Evolutionary conservation across 1,284 basidiomycete species (phyloP), one percentile per base, ranked within the genome.

Genomic region (Trichosporon asahii): DNA sequence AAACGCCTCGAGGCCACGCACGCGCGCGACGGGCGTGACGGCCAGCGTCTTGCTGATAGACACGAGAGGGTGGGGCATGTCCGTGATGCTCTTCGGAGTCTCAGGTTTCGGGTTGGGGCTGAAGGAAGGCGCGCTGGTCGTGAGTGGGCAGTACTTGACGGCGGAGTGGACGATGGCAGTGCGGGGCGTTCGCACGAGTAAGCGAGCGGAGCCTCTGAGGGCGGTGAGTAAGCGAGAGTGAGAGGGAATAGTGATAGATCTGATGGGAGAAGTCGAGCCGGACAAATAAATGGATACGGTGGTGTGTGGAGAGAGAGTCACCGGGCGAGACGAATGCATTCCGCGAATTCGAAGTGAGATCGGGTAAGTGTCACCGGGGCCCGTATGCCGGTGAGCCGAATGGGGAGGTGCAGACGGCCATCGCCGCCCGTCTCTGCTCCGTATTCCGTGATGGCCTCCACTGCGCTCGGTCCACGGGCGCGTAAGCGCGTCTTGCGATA

Each of bases 1-100:
- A 79, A 89, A 93, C 14, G 73, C 73, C 66, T 74, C 70, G 33
- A 72, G 65, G 33, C 73, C 69, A 60, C 66, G 67, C 55, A 74
- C 69, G 15, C 67, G 65, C 18, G 33, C 27, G 53, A 68, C 64
- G 12, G 70, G 65, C 35, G 37, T 70, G 21, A 74, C 67, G 46
- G 70, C 68, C 23, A 74, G 67, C 21, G 73, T 72, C 61, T 70
- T 68, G 66, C 69, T 64, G 33, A 74, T 66, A 29, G 67, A 70
- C 25, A 72, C 70, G 27, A 72, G 70, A 3, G 70, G 66, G 60
- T 23, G 35, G 29, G 67, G 63, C 67, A 68, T 70, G 12, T 60
- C 25, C 27, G 11, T 60, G 55, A 14, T 31, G 6, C 29, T 31
- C 14, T 29, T 21, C n/a, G 27, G 31, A 14, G 29, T 63, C 23